Base-by-base conservation (phyloP, 345 rosid genomes). In the Camelina hispida region DNA sequence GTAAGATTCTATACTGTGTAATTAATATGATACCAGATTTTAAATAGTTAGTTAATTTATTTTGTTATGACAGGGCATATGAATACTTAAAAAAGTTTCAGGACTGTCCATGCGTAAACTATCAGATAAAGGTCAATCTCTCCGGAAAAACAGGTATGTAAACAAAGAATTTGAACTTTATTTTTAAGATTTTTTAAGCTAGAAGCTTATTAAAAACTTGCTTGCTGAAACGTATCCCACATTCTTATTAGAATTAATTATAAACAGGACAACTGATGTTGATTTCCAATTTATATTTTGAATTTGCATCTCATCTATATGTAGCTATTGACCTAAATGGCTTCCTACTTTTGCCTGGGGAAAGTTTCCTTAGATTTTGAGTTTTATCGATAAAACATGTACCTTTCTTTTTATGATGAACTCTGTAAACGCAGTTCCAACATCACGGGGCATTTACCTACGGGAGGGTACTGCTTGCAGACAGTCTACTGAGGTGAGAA, bases 401-500 rank as follows among this genome's bases (percentile, higher is more conserved):
- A 54, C 9, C 43, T 63, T 55, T 17, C 42, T 42, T 58, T 65
- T 65, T 13, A 64, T 46, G 47, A 65, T 70, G 44, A 63, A 55
- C 65, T 71, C 16, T 56, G n/a, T 79, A 42, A 75, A 55, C 64
- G 81, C 89, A 95, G 99, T 89, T 78, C 91, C 97, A 61, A 68
- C 85, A 51, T 85, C 85, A 67, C 86, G 97, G n/a, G 98, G 98
- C 69, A 86, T 92, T 81, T 92, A 95, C 83, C 83, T 95, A 67
- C 86, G 98, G 84, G 98, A 95, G 63, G 85, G 89, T 72, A 76
- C 81, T 66, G 78, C 86, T 74, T 85, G 94, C 83, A 79, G 66
- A 79, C 91, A 84, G 65, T 81, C 90, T 72, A 78, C 94, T 34
- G 97, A 95, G 99, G 99, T 90, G 75, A 60, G n/a, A 56, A 35